phyloP scores from a whole-genome alignment of 1,284 basidiomycete species.

The Sphagnurus paluster region DNA sequence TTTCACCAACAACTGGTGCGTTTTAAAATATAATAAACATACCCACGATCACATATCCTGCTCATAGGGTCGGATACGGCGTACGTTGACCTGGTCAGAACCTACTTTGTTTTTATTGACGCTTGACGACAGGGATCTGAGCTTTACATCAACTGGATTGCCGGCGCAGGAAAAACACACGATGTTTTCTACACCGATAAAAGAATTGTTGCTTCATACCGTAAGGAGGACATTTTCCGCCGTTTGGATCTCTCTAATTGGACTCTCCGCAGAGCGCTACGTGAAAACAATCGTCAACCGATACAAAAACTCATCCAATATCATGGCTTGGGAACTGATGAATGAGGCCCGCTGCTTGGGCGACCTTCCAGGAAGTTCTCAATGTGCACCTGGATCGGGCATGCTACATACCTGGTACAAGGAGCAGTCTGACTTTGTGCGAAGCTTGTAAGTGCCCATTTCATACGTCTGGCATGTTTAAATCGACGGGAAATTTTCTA shows the following conservation, averaged over 20 bases:
- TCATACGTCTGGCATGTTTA: neutral
- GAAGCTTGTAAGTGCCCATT: conserved; percentile 42
- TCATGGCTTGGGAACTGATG: conserved; percentile 62
- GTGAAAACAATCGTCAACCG: conserved; percentile 53
- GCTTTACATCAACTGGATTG: conserved; percentile 55
- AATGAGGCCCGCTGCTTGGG: conserved; percentile 59
- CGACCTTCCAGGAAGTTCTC: conserved; percentile 46
- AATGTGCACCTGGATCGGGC: conserved; percentile 47
- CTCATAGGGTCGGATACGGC: conserved; percentile 40
- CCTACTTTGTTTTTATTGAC: neutral
- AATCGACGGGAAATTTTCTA: conserved; percentile 20
- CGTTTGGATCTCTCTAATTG: neutral
- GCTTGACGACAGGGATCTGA: conserved; percentile 37
- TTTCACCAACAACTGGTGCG: conserved; percentile 57
- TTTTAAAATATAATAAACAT: neutral
- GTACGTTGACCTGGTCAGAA: conserved; percentile 19
- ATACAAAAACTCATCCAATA: conserved; percentile 46
- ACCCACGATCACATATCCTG: neutral
- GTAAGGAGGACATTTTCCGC: conserved; percentile 28
- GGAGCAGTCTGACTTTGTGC: conserved; percentile 34
- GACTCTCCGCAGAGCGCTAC: conserved; percentile 43
- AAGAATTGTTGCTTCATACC: conserved; percentile 49
- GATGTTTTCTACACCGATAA: conserved; percentile 55
- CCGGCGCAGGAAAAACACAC: conserved; percentile 28
- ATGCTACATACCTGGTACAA: conserved; percentile 52